Percentiles rank a stretch among this genome's conserved stretches.
Conservation (phyloP, 139 green algal genomes). For the Chlamydomonas incerta region DNA sequence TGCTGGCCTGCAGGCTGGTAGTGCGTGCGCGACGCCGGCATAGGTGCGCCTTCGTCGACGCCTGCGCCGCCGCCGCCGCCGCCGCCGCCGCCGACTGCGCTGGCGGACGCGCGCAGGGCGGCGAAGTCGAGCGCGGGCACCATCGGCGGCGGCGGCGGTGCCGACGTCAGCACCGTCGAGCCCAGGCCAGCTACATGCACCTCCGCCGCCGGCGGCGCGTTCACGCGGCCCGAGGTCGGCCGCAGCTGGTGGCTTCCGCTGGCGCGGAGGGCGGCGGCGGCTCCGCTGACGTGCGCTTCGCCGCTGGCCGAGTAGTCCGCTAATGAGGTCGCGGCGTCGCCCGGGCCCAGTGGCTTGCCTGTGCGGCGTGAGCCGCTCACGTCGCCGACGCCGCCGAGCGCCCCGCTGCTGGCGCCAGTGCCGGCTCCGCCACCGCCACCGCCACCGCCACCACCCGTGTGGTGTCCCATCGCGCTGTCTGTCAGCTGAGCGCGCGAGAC, state of each 20-base stretch:
- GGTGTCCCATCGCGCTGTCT: conserved; percentile 37
- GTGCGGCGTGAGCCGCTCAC: neutral
- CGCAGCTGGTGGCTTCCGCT: neutral
- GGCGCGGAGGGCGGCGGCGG: neutral
- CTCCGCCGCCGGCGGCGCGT: neutral
- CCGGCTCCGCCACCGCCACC: neutral
- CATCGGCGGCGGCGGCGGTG: conserved; percentile 22
- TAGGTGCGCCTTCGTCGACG: neutral
- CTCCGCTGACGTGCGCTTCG: neutral
- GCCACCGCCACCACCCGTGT: neutral
- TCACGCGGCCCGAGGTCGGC: neutral
- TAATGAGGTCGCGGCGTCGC: too few species aligned
- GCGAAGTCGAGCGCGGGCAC: conserved; percentile 21
- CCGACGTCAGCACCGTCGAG: conserved; percentile 30
- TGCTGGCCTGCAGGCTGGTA: neutral
- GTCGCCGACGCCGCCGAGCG: neutral
- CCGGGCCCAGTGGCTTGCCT: too few species aligned
- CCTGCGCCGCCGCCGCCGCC: neutral
- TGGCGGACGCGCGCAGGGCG: neutral
- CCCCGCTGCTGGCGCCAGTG: too few species aligned
- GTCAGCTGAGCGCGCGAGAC: neutral
- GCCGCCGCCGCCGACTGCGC: neutral
- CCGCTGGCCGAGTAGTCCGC: too few species aligned
- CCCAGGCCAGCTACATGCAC: conserved; percentile 10
- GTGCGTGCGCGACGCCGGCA: conserved; percentile 3